phyloP scores from a whole-genome alignment of 2,329 filamentous ascomycete genomes.

The Aspergillus felis region DNA sequence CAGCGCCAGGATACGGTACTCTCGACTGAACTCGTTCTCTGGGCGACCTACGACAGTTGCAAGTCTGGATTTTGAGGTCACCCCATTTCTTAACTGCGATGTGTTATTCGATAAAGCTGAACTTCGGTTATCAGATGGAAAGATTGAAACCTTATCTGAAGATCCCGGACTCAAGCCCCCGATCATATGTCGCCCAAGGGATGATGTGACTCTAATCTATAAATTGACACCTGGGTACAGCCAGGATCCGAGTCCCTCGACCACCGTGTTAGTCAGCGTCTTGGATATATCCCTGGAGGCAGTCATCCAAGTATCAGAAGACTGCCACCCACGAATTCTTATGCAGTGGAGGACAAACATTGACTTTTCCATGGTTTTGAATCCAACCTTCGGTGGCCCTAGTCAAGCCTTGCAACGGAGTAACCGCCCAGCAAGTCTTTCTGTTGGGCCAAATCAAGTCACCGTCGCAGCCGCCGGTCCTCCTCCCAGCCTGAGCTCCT shows the following conservation, averaged over 20 bases:
- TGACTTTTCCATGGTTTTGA: conserved; percentile 46
- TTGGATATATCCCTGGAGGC: conserved; percentile 48
- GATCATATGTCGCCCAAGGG: conserved; percentile 47
- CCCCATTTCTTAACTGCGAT: conserved; percentile 48
- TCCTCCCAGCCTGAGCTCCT: conserved; percentile 28
- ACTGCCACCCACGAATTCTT: conserved; percentile 42
- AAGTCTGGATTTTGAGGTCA: conserved; percentile 54
- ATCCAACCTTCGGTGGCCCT: conserved; percentile 45
- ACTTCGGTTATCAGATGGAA: conserved; percentile 46
- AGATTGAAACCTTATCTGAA: conserved; percentile 42
- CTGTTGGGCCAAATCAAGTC: conserved; percentile 26
- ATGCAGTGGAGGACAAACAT: conserved; percentile 49
- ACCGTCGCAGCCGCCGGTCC: conserved; percentile 11
- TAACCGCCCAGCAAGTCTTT: conserved; percentile 44
- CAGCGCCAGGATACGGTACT: conserved; percentile 54
- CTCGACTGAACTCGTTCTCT: conserved; percentile 43
- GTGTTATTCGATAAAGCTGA: conserved; percentile 48
- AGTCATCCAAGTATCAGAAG: conserved; percentile 36
- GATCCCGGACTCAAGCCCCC: conserved; percentile 33
- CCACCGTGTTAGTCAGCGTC: conserved; percentile 35
- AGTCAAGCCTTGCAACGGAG: conserved; percentile 44
- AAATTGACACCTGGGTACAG: conserved; percentile 44
- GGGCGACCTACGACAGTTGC: conserved; percentile 47
- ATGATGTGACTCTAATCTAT: conserved; percentile 57
- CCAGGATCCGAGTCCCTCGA: conserved; percentile 33